Conservation (phyloP, 139 green algal species). For the Mesotaenium endlicherianum region DNA sequence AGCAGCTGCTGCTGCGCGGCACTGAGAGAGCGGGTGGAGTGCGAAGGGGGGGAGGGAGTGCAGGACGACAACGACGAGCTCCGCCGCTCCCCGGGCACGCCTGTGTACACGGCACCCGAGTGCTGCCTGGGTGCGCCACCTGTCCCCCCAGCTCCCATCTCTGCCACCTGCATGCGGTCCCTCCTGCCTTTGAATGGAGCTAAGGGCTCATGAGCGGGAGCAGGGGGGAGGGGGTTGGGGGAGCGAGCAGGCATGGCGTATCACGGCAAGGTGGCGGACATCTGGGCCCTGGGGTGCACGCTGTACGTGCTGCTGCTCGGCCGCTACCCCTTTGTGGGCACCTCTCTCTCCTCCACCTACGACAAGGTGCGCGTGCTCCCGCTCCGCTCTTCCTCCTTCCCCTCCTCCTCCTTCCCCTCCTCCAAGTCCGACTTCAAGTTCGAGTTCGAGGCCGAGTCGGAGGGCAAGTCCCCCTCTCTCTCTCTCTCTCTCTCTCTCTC, state of each 20-base stretch:
- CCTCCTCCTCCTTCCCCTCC: neutral
- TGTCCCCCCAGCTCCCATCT: neutral
- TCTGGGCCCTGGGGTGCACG: conserved; percentile 49
- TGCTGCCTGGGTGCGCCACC: conserved; percentile 32
- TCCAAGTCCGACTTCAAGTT: no score
- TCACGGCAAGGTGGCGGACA: conserved; percentile 31
- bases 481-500: no score
- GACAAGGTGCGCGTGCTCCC: conserved; percentile 17
- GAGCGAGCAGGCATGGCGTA: conserved; percentile 26
- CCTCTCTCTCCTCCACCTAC: conserved; percentile 15
- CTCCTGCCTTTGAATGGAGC: neutral
- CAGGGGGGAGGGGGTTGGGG: neutral
- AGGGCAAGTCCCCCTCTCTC: no score
- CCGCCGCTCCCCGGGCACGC: conserved; percentile 35
- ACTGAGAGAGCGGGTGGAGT: no score
- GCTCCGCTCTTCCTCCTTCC: neutral
- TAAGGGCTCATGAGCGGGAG: neutral
- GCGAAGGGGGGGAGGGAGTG: neutral
- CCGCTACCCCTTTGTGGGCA: conserved; percentile 37
- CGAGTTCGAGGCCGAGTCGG: no score
- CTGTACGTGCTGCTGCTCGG: conserved; percentile 37
- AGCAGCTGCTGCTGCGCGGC: no score
- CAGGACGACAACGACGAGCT: conserved; percentile 34
- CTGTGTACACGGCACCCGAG: conserved; percentile 38
- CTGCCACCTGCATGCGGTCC: neutral